Evolutionary conservation across 2,329 filamentous ascomycete species (phyloP).

Genomic region (Byssochlamys sp.): DNA sequence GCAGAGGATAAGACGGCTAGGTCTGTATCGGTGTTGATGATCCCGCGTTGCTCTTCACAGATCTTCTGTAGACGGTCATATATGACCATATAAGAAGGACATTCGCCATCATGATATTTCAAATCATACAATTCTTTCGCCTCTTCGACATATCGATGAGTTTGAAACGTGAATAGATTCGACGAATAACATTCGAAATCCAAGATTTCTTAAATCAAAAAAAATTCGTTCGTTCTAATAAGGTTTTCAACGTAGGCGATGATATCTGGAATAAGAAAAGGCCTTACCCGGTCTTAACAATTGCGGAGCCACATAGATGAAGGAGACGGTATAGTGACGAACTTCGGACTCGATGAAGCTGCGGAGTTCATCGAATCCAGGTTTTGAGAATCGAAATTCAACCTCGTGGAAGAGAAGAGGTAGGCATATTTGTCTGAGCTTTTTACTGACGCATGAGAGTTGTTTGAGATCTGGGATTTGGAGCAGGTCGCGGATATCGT

Average conservation of each 20-base stretch:
- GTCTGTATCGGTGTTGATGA: neutral
- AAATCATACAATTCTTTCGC: slow-evolving; percentile 1
- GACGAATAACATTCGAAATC: neutral
- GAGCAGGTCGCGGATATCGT: neutral
- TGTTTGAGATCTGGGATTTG: neutral
- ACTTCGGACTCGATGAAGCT: neutral
- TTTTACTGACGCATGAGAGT: neutral
- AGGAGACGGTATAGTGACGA: neutral
- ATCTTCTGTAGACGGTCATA: neutral
- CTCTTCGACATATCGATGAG: slow-evolving; percentile 6
- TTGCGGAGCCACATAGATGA: neutral
- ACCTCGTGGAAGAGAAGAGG: neutral
- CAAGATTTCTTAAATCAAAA: neutral
- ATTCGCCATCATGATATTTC: neutral
- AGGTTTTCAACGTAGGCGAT: neutral
- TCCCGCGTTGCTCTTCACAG: neutral
- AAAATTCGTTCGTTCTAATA: neutral
- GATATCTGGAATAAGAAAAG: neutral
- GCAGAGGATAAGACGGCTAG: neutral
- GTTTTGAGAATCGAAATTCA: neutral
- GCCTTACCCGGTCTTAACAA: neutral
- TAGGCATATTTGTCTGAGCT: neutral
- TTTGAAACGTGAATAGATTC: neutral
- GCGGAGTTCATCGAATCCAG: neutral
- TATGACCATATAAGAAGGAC: slow-evolving; percentile 1